Evolutionary conservation across 495 filamentous ascomycete species (phyloP), one percentile per base, ranked within the genome.

Genomic region (Bacidia gigantensis): DNA sequence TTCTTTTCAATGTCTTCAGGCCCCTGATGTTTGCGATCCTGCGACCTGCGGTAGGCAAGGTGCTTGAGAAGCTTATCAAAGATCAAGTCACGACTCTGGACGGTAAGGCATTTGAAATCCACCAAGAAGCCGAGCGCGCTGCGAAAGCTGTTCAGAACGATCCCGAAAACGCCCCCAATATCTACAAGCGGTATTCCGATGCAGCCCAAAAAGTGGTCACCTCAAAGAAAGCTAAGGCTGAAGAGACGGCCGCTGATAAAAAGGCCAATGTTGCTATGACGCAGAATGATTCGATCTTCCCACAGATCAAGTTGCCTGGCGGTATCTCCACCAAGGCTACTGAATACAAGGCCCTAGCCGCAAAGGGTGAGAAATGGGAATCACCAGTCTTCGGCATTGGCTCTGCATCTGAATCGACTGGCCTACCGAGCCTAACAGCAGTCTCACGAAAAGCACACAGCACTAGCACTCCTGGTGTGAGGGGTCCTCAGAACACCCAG

Each of bases 281-380:
- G 20, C 76, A 89, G 65, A 75, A 95, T 50, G 87, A 94, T 58
- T 89, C 84, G 24, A 83, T 95, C 49, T 94, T 97, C 82, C 82
- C 83, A 47, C 74, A 87, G 60, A 81, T 98, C 65, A 77, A 83
- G 45, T 76, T 98, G 1, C 89, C 89, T 22, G 89, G 89, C 50
- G 89, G 89, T 53, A 89, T 95, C 65, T 87, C 84, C 51, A 83
- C 77, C 70, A 96, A 95, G 77, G 90, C 92, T 18, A 94, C 90
- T 49, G 86, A 95, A 66, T 97, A 90, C 73, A 87, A 81, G 66
- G 81, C 96, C 41, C 72, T 95, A 38, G 86, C 92, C 12, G 70
- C 72, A 50, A 88, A 87, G 74, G 92, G 93, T 46, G 83, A 96
- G 58, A 82, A 81, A 65, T 98, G 92, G 92, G 83, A 95, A 69